Evolutionary conservation across 2,329 filamentous ascomycete genomes (phyloP).

Genomic region (Proliferodiscus dingleyae): DNA sequence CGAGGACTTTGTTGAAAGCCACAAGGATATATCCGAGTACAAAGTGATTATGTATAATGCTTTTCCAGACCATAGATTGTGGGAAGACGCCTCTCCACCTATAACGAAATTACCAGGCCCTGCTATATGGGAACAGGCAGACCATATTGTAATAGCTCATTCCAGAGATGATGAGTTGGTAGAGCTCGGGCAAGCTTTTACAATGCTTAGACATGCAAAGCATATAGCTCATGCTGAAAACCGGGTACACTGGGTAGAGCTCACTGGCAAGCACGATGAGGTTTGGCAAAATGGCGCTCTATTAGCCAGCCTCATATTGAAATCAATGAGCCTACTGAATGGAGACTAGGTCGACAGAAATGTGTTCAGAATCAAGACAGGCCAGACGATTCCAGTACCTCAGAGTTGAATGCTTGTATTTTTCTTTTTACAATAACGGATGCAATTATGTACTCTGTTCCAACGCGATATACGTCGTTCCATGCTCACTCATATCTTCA

Average conservation of each 20-base stretch:
- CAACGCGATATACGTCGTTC: background rate
- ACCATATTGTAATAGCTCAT: constrained; percentile 16
- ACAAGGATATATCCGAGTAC: constrained; percentile 48
- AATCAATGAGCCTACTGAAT: constrained; percentile 8
- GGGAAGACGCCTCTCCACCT: constrained; percentile 52
- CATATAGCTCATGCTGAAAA: constrained; percentile 10
- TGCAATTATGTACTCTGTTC: too few species aligned
- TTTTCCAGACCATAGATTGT: constrained; percentile 47
- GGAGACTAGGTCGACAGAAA: too few species aligned
- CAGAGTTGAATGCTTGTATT: background rate
- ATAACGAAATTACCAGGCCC: background rate
- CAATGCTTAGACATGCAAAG: constrained; percentile 21
- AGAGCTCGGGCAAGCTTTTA: constrained; percentile 21
- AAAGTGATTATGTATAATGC: constrained; percentile 52
- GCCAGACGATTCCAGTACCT: background rate
- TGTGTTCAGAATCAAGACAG: too few species aligned
- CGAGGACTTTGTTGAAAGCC: constrained; percentile 44
- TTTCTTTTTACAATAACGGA: background rate
- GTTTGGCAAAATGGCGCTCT: constrained; percentile 57
- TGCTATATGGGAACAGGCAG: constrained; percentile 14
- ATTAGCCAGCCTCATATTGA: constrained; percentile 43
- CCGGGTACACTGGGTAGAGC: constrained; percentile 36
- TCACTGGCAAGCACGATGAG: constrained; percentile 57
- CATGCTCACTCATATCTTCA: background rate
- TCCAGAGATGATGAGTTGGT: constrained; percentile 41